Conservation (phyloP, 2,329 filamentous ascomycete species). For the Ramichloridium luteum region DNA sequence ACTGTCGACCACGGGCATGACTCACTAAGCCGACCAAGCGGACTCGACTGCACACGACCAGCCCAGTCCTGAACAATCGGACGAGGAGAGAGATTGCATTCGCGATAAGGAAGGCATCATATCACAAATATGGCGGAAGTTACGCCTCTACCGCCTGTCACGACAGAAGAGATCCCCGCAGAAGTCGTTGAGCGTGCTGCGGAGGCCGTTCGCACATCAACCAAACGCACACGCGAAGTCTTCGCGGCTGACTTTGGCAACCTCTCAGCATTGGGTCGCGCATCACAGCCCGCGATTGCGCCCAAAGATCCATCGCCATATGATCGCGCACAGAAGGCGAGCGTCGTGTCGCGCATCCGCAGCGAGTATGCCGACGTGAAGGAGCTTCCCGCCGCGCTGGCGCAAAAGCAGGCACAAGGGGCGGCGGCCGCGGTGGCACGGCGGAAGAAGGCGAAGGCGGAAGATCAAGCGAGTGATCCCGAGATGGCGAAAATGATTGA, state of each 20-base stretch:
- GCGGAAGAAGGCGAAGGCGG: slow-evolving; percentile 49
- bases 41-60: too few relatives aligned
- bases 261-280: slow-evolving; percentile 29
- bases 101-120: too few relatives aligned
- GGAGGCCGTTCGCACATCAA: slow-evolving; percentile 32
- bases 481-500: slow-evolving; percentile 57
- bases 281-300: slow-evolving; percentile 30
- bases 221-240: slow-evolving; percentile 43
- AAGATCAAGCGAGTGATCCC: slow-evolving; percentile 39
- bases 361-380: slow-evolving; percentile 68
- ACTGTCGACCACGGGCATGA: too few relatives aligned
- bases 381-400: slow-evolving; percentile 64
- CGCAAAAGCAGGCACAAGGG: slow-evolving; percentile 62
- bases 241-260: slow-evolving; percentile 42
- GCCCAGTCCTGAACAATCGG: too few relatives aligned
- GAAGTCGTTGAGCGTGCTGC: slow-evolving; percentile 15
- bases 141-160: too few relatives aligned
- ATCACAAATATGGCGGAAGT: too few relatives aligned
- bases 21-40: too few relatives aligned
- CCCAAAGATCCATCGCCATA: slow-evolving; percentile 33
- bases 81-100: too few relatives aligned
- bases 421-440: slow-evolving; percentile 45
- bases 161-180: slow-evolving; percentile 12
- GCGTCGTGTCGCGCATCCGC: slow-evolving; percentile 47
- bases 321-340: slow-evolving; percentile 33